These are phyloP conservation scores for Discostella stelligera DNA, from an alignment of 352 stramenopile species.

Conservation along the genomic window DNA sequence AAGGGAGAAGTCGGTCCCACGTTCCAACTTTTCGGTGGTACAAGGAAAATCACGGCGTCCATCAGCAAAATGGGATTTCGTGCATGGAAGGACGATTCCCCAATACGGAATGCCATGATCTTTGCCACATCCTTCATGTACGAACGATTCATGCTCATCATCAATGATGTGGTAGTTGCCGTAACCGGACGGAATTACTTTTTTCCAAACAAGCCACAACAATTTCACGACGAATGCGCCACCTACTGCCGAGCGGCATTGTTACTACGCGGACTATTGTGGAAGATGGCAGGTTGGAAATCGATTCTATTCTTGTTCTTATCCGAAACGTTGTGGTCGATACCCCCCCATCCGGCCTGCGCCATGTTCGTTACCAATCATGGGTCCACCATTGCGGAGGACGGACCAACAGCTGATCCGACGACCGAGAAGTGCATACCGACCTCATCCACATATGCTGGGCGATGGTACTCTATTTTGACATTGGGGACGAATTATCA, in stretches of 20 bases:
- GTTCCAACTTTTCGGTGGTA: slow-evolving; percentile 25
- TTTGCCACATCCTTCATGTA: slow-evolving; percentile 68
- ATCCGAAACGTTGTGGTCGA: slow-evolving; percentile 71
- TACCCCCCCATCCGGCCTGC: slow-evolving; percentile 70
- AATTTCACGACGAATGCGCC: slow-evolving; percentile 73
- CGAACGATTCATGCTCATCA: slow-evolving; percentile 64
- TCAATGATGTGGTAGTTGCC: slow-evolving; percentile 74
- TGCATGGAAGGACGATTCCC: slow-evolving; percentile 50
- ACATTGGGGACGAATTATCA: slow-evolving; percentile 80
- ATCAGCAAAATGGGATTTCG: slow-evolving; percentile 67
- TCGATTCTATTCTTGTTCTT: slow-evolving; percentile 71
- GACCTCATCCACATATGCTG: slow-evolving; percentile 69
- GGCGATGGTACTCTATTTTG: slow-evolving; percentile 69
- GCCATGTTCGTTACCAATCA: slow-evolving; percentile 80
- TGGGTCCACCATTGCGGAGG: slow-evolving; percentile 17
- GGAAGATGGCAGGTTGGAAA: slow-evolving; percentile 62
- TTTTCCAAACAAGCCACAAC: slow-evolving; percentile 76
- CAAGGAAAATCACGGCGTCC: slow-evolving; percentile 50
- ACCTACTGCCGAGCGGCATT: slow-evolving; percentile 65
- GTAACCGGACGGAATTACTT: slow-evolving; percentile 71
- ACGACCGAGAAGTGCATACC: slow-evolving; percentile 45
- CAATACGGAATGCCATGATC: slow-evolving; percentile 54
- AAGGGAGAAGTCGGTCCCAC: slow-evolving; percentile 59
- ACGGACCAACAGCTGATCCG: slow-evolving; percentile 4
- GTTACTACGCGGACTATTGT: slow-evolving; percentile 45